Base-by-base conservation (phyloP, 1,284 basidiomycete genomes). In the Earliella scabrosa region DNA sequence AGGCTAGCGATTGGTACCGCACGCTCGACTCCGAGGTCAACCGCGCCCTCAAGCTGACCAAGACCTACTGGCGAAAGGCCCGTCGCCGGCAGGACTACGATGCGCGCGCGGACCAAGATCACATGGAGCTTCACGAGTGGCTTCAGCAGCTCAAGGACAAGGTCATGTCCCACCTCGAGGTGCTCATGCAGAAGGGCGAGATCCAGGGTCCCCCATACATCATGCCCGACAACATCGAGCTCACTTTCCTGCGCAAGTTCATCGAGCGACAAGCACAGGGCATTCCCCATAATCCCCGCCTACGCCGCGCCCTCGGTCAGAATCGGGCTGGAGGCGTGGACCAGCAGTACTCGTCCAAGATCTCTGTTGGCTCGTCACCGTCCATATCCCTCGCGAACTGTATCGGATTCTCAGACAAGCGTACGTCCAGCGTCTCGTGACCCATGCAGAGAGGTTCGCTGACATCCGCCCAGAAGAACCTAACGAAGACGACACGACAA, bases 111-210 rank as follows among this genome's bases (percentile, higher is more conserved):
- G 88, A 91, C 75, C 89, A 91, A 70, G 89, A 91, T 68, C 88
- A 91, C 65, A 91, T 91, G 89, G 88, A 91, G 68, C 73, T 91
- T 23, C 89, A 91, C 65, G 88, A 91, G 68, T 91, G 88, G 88
- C 75, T 91, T 1, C 88, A 91, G 67, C 88, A 91, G 70, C 77
- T 91, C 62, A 91, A 91, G 71, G 88, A 91, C 73, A 91, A 91
- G 72, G 89, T 87, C 49, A 91, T 91, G 89, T 88, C 87, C 43
- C 88, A 91, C 71, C 78, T 91, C 43, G 88, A 91, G 68, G 76
- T 91, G 2, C 82, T 92, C 63, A 90, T 91, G 85, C 88, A 91
- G 69, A 90, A 90, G 67, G 88, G 88, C 63, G 89, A 91, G 63
- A 91, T 91, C 35, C 86, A 86, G 66, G 88, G 88, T 14, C 88